These are phyloP conservation scores for Cordyceps fumosorosea DNA, from an alignment of 2,329 filamentous ascomycete species.

Conservation along the genomic window DNA sequence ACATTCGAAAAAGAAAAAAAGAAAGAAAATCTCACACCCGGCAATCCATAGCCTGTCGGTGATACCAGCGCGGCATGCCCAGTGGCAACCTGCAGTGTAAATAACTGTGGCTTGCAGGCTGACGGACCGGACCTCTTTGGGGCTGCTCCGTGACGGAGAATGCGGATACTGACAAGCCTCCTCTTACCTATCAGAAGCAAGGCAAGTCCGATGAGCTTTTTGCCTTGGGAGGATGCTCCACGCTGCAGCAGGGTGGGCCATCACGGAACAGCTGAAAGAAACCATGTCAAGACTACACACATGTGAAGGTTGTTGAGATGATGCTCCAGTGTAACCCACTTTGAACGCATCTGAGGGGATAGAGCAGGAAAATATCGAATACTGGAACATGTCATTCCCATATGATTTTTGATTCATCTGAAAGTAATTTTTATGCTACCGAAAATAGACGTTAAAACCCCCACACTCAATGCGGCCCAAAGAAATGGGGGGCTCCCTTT, in stretches of 20 bases:
- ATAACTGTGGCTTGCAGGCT: conserved; percentile 3
- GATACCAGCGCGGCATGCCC: background rate
- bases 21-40: background rate
- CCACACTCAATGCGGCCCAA: background rate
- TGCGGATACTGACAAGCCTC: background rate
- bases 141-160: background rate
- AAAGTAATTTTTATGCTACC: conserved; percentile 12
- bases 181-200: background rate
- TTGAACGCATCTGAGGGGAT: background rate
- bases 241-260: background rate
- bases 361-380: background rate
- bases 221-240: background rate
- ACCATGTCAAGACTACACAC: too few relatives aligned
- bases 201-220: background rate
- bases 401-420: conserved; percentile 10
- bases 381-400: conserved; percentile 3
- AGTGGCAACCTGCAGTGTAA: background rate
- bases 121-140: background rate
- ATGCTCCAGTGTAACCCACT: background rate
- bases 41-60: background rate
- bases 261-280: background rate
- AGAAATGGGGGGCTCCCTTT: conserved; percentile 2
- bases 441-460: conserved; percentile 13
- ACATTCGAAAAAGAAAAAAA: background rate
- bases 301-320: background rate